Evolutionary conservation across 495 filamentous ascomycete species (phyloP), one percentile per base, ranked within the genome.

Genomic region (Hypoxylon rickii): DNA sequence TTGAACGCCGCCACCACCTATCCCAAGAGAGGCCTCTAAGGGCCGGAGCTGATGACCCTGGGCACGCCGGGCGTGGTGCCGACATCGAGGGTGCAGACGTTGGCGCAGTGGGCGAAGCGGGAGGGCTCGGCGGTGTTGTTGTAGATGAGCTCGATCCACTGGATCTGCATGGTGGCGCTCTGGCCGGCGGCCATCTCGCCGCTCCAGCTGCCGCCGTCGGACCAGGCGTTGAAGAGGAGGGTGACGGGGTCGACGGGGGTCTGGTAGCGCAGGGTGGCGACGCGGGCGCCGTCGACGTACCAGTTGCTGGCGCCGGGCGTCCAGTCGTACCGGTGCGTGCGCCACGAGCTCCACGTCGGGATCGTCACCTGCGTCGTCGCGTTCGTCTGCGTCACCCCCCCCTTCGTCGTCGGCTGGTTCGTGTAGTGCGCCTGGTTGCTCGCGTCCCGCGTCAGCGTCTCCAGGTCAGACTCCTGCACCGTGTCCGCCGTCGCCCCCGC

Each of bases 391-490:
- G 67, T 54, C 18, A 76, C 72, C 8, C 82, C 83, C n/a, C 52
- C 47, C 6, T 63, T 63, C 8, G 47, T 64, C 39, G 66, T 58
- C 0, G 89, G 89, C 67, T 92, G 89, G 68, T 92, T 92, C 33
- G 87, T 89, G 72, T 87, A 91, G 58, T 84, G 84, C 16, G 88
- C 74, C 1, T 72, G 68, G 46, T 79, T 67, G 3, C 61, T 60
- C 0, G 79, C 72, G 49, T 84, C 85, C 1, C 61, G 63, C 0
- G 87, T 89, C 8, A 87, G 76, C 50, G 89, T 81, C 68, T 96
- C 90, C 44, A 92, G 79, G 64, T 94, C 90, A 0, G 83, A 83
- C 68, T 93, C 88, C 66, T 86, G 84, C 41, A 85, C 80, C 29
- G 53, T 19, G 13, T 55, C 60, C 12, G 78, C 76, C 6, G 65